These are phyloP conservation scores for Botrytis medusae DNA, from an alignment of 2,329 filamentous ascomycete species.

Conservation along the genomic window DNA sequence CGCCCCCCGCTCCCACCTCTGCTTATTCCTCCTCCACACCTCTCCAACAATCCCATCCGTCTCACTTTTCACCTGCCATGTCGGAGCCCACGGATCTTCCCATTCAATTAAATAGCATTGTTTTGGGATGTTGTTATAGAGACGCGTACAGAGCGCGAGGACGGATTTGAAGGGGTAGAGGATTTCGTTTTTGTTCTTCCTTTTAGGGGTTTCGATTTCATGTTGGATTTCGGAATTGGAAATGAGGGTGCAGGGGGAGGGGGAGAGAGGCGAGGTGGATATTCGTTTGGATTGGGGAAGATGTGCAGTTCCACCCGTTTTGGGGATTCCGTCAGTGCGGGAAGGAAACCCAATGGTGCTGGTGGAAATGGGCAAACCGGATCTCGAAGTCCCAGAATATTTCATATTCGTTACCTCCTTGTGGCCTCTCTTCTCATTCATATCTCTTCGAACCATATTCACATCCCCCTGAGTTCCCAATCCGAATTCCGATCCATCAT, in stretches of 20 bases:
- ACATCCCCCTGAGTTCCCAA: fast-evolving
- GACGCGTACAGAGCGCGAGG: no score
- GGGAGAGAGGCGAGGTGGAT: fast-evolving
- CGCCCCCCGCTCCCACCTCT: no score
- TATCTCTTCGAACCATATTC: background rate
- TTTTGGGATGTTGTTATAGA: no score
- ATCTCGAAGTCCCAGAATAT: background rate
- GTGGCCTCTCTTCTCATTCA: fast-evolving
- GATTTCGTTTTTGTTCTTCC: background rate
- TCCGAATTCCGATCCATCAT: background rate
- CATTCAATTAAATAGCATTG: background rate
- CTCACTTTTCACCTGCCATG: background rate
- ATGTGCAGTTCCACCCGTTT: no score
- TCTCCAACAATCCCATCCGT: no score
- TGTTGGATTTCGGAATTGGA: background rate
- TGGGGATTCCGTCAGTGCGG: background rate
- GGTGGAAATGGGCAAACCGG: background rate
- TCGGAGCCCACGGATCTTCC: background rate
- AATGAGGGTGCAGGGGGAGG: fast-evolving
- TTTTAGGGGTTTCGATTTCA: background rate
- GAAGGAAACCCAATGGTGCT: background rate
- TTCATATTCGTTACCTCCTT: background rate
- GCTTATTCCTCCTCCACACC: background rate
- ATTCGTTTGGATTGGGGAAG: background rate
- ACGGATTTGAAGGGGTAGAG: background rate